A percentile compares a stretch with the other conserved stretches of the same genome.
These are phyloP conservation scores for Coemansia aciculifera DNA, from an alignment of 192 early-diverging fungal genomes.

Conservation along the genomic window DNA sequence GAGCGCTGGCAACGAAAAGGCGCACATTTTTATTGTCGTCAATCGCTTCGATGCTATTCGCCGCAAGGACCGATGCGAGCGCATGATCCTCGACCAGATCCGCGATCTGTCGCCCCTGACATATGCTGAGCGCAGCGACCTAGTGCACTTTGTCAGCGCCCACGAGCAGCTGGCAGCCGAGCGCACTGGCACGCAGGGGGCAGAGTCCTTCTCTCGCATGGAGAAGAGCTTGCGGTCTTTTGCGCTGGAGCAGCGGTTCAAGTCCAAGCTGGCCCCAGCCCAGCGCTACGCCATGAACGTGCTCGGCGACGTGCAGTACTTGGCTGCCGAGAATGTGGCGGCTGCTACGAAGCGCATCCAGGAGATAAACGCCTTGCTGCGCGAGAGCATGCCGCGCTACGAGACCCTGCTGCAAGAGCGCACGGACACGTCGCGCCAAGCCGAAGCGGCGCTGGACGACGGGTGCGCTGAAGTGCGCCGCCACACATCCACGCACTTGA, in stretches of 20 bases:
- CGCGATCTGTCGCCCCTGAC: conserved; percentile 91
- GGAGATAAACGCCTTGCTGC: conserved; percentile 63
- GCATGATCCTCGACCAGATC: conserved; percentile 96
- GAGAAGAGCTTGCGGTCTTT: conserved; percentile 89
- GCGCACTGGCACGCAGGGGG: conserved; percentile 27
- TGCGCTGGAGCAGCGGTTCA: conserved; percentile 91
- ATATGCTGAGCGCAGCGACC: conserved; percentile 81
- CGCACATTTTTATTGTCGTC: conserved; percentile 97
- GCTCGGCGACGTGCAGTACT: conserved; percentile 72
- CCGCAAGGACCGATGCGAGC: conserved; percentile 90
- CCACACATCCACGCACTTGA: conserved; percentile 44
- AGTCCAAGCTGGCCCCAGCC: conserved; percentile 92
- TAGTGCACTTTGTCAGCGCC: conserved; percentile 97
- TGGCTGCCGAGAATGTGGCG: conserved; percentile 71
- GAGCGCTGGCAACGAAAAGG: conserved; percentile 98
- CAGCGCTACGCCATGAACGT: conserved; percentile 88
- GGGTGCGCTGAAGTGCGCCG: conserved; percentile 61
- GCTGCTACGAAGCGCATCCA: conserved; percentile 61
- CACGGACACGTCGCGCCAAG: conserved; percentile 64
- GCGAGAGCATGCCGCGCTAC: conserved; percentile 70
- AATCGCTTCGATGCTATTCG: conserved; percentile 96
- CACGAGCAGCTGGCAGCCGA: conserved; percentile 46
- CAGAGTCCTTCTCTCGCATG: conserved; percentile 71
- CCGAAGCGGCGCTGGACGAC: conserved; percentile 62
- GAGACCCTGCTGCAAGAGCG: conserved; percentile 75